Conservation (phyloP, 371 early-diverging fungal species). For the Mortierella polycephala region DNA sequence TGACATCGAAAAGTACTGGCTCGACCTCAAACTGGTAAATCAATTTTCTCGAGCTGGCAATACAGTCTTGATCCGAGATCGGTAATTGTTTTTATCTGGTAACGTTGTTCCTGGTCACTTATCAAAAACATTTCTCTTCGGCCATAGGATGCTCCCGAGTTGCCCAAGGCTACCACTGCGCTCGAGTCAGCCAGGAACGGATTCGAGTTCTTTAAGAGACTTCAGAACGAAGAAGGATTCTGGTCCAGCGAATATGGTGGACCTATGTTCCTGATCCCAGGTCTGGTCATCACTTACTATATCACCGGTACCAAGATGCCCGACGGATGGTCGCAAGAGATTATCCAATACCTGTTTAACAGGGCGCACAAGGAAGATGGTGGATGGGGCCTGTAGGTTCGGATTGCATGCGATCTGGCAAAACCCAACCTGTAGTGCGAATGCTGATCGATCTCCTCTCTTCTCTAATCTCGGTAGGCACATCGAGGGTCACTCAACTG, state of each 20-base stretch:
- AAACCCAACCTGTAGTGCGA: no score
- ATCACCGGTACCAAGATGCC: constrained; percentile 78
- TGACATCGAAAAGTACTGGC: constrained; percentile 88
- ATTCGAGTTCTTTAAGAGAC: constrained; percentile 82
- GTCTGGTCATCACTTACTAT: constrained; percentile 87
- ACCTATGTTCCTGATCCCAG: constrained; percentile 96
- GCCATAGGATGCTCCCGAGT: constrained; percentile 60
- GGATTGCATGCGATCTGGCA: no score
- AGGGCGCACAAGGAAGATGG: constrained; percentile 87
- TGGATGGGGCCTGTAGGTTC: constrained; percentile 91
- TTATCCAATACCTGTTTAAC: constrained; percentile 90
- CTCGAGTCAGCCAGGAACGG: constrained; percentile 89
- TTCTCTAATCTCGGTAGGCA: constrained; percentile 65
- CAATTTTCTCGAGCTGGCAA: background rate
- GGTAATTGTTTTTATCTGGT: background rate
- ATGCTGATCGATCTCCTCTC: background rate
- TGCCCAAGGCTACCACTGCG: constrained; percentile 70
- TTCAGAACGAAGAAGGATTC: constrained; percentile 97
- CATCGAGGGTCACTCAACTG: constrained; percentile 92
- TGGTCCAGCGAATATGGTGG: constrained; percentile 98
- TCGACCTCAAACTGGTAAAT: constrained; percentile 79
- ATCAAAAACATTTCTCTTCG: background rate
- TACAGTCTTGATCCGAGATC: background rate
- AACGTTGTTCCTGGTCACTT: background rate
- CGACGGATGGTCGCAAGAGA: constrained; percentile 74